Evolutionary conservation across 441 rosid species (phyloP).

Genomic region (Iberis amara): DNA sequence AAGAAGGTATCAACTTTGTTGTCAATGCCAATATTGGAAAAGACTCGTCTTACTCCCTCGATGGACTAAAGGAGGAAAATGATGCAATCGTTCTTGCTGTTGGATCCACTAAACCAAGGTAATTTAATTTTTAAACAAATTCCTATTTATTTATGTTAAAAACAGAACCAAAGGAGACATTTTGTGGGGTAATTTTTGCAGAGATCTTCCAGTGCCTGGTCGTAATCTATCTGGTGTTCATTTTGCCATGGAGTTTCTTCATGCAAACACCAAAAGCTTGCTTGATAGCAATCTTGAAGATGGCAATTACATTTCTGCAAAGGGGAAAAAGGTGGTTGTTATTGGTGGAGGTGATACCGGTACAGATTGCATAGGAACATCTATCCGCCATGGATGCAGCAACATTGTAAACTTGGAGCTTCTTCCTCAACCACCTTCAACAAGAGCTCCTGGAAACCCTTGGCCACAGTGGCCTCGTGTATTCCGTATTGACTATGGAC

Average conservation of each 20-base stretch:
- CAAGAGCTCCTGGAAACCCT: constrained; percentile 95
- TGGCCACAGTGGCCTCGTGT: constrained; percentile 99
- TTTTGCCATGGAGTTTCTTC: constrained; percentile 99
- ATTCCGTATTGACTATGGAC: constrained; percentile 95
- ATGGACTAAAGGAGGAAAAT: constrained; percentile 65
- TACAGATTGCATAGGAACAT: constrained; percentile 99
- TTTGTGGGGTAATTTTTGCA: constrained; percentile 34
- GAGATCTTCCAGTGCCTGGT: constrained; percentile 98
- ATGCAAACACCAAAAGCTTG: constrained; percentile 94
- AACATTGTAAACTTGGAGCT: constrained; percentile 87
- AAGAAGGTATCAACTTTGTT: constrained; percentile 85
- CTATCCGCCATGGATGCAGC: constrained; percentile 91
- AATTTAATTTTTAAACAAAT: constrained; percentile 4
- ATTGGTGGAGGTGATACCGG: constrained; percentile 99
- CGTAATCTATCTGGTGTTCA: constrained; percentile 81
- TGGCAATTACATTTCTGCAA: constrained; percentile 85
- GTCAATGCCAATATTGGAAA: constrained; percentile 88
- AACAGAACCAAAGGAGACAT: not conserved
- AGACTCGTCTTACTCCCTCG: constrained; percentile 77
- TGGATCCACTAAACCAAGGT: constrained; percentile 98
- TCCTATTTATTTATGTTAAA: not conserved
- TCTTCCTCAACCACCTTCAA: constrained; percentile 81
- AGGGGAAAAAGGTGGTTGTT: constrained; percentile 92
- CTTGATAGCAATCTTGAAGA: constrained; percentile 83
- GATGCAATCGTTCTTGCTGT: constrained; percentile 90